phyloP scores from a whole-genome alignment of 805 yeast species.

The Isabelozyma pseudorhagii region DNA sequence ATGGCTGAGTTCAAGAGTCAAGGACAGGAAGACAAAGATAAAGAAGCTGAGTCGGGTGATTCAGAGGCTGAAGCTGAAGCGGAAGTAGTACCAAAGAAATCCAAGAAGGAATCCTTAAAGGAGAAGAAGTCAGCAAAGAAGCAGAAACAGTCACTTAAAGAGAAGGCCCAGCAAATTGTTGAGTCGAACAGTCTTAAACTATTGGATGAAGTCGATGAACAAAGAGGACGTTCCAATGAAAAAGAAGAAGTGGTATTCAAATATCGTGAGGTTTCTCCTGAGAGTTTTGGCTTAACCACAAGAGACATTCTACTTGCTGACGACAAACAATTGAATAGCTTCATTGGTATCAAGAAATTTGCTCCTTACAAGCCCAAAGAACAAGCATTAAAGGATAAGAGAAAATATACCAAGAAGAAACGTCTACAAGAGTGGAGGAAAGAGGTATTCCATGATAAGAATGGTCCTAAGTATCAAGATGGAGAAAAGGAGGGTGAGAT shows the following conservation, averaged over 20 bases:
- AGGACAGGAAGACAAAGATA: conserved; percentile 19
- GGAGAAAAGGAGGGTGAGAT: conserved; percentile 35
- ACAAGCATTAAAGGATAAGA: conserved; percentile 67
- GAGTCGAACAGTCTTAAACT: conserved; percentile 66
- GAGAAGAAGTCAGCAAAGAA: conserved; percentile 59
- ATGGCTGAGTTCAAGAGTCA: conserved; percentile 18
- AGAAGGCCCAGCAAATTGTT: conserved; percentile 74
- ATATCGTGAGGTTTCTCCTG: conserved; percentile 95
- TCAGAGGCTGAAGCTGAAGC: conserved; percentile 5
- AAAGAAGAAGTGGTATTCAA: conserved; percentile 56
- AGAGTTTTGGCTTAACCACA: conserved; percentile 78
- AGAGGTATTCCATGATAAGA: conserved; percentile 66
- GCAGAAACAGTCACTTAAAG: conserved; percentile 57
- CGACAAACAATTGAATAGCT: conserved; percentile 80
- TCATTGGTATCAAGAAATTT: conserved; percentile 83
- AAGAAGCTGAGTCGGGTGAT: conserved; percentile 13
- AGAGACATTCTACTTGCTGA: conserved; percentile 89
- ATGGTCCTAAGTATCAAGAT: conserved; percentile 40
- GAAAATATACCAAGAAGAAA: conserved; percentile 79
- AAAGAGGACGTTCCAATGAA: conserved; percentile 53
- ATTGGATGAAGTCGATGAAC: conserved; percentile 65
- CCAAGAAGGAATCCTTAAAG: conserved; percentile 53
- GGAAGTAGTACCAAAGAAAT: conserved; percentile 26
- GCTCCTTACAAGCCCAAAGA: conserved; percentile 89
- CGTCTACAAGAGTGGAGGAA: conserved; percentile 88